Base-by-base conservation (phyloP, 345 rosid species). In the Noccaea bulbosa region DNA sequence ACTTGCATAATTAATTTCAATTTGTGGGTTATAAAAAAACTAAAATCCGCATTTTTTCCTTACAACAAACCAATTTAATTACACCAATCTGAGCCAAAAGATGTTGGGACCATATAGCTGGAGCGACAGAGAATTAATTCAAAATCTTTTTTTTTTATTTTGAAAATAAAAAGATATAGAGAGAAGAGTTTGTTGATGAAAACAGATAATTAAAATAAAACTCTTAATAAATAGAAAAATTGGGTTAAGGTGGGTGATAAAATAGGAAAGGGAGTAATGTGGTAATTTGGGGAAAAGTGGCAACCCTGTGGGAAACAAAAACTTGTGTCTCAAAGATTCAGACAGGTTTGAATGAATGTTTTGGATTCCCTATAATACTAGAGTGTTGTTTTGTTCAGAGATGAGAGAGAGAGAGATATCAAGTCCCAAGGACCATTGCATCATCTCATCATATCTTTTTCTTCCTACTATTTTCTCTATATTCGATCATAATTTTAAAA, bases 291-390 rank as follows among this genome's bases (percentile, higher is more conserved):
- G 38, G 39, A 66, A 62, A 62, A 62, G 76, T 56, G 69, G 75
- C 8, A 70, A 70, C 74, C 67, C 69, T 72, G 45, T 8, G 75
- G 74, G 80, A 48, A 57, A 54, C 79, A 68, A 62, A 75, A 69
- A 62, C 59, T 53, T 62, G 67, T 75, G 86, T 78, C 80, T 80
- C 82, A 76, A 78, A 76, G 77, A 70, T 71, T 76, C 80, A 67
- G 82, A 81, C 82, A 83, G 72, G 81, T 70, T 69, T 70, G 71
- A 71, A 74, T 75, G 74, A 75, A 75, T 75, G 74, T 68, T 75
- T 75, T 69, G 74, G 70, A 75, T 61, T 68, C 65, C 78, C 70
- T 68, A 61, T 75, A 75, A 75, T n/a, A 50, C 44, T 50, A 51
- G 66, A 67, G 65, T 75, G 69, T 58, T 75, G 65, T 75, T 45